phyloP scores from a whole-genome alignment of 371 early-diverging fungal genomes.

The Rhizomucor pusillus region DNA sequence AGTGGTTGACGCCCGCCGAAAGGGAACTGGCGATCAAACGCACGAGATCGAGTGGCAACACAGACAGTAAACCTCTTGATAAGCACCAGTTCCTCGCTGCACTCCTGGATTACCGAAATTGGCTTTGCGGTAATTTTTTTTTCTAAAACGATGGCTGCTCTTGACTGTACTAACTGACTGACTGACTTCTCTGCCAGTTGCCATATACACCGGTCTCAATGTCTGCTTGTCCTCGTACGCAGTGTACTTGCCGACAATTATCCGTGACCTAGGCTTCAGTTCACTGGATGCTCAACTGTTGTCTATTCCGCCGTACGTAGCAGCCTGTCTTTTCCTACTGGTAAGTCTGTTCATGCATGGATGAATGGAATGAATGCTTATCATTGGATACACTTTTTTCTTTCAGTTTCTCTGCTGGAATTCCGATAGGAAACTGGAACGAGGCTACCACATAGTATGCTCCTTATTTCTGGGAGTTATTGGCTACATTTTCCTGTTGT shows the following conservation, averaged over 20 bases:
- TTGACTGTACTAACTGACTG: conserved; percentile 1
- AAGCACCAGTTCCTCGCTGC: conserved; percentile 36
- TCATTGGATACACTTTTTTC: no score
- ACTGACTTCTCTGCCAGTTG: conserved; percentile 17
- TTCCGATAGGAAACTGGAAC: conserved; percentile 34
- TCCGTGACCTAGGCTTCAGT: conserved; percentile 36
- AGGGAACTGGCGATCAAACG: conserved; percentile 33
- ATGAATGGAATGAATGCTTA: no score
- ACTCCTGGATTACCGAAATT: conserved; percentile 30
- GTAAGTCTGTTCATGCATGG: conserved; percentile 14
- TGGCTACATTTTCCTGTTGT: conserved; percentile 38
- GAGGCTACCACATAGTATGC: conserved; percentile 32
- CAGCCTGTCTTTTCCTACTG: conserved; percentile 30
- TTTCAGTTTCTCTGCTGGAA: conserved; percentile 29
- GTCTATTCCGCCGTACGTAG: conserved; percentile 39
- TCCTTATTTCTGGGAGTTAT: conserved; percentile 26
- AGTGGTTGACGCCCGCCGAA: conserved; percentile 40
- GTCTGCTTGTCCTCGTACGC: conserved; percentile 35
- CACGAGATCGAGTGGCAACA: conserved; percentile 23
- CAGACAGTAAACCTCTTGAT: conserved; percentile 29
- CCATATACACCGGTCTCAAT: conserved; percentile 44
- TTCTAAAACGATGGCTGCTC: background rate
- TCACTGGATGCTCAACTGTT: conserved; percentile 31
- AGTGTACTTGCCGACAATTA: conserved; percentile 40
- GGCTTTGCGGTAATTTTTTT: conserved; percentile 33